Conservation (phyloP, 169 alveolate genomes). For the Miamiensis avidus region DNA sequence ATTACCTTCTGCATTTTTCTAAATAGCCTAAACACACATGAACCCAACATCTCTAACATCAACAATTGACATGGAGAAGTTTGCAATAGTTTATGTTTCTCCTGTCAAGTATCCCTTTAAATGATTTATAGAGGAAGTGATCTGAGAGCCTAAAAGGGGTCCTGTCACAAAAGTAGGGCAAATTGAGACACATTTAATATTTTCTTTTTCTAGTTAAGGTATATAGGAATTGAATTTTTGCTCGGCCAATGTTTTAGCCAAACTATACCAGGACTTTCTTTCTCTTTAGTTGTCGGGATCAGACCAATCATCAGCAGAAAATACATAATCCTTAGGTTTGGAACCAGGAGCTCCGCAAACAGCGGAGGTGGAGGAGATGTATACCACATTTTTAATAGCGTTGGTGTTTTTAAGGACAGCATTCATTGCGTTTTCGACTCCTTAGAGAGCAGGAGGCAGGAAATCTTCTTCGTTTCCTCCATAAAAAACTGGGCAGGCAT, state of each 20-base stretch:
- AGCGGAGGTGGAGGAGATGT: neutral
- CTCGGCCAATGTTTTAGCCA: neutral
- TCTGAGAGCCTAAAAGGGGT: neutral
- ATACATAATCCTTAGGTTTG: neutral
- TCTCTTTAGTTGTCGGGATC: neutral
- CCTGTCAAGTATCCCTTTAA: neutral
- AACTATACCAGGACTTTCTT: neutral
- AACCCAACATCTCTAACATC: neutral
- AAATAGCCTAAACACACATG: neutral
- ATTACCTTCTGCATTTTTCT: neutral
- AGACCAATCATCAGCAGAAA: neutral
- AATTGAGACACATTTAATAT: neutral
- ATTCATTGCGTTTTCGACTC: neutral
- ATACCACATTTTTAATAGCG: neutral
- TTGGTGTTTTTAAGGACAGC: neutral
- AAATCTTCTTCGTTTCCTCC: neutral
- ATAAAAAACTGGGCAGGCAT: neutral
- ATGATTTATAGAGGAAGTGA: neutral
- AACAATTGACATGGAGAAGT: neutral
- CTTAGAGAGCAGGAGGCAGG: neutral
- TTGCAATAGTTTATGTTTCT: neutral
- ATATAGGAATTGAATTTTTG: neutral
- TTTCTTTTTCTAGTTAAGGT: neutral
- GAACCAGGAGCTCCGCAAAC: neutral
- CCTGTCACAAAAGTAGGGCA: neutral